Percentiles rank a stretch among this genome's conserved stretches.
These are phyloP conservation scores for Nemania sp. DNA, from an alignment of 2,329 filamentous ascomycete genomes.

Conservation along the genomic window DNA sequence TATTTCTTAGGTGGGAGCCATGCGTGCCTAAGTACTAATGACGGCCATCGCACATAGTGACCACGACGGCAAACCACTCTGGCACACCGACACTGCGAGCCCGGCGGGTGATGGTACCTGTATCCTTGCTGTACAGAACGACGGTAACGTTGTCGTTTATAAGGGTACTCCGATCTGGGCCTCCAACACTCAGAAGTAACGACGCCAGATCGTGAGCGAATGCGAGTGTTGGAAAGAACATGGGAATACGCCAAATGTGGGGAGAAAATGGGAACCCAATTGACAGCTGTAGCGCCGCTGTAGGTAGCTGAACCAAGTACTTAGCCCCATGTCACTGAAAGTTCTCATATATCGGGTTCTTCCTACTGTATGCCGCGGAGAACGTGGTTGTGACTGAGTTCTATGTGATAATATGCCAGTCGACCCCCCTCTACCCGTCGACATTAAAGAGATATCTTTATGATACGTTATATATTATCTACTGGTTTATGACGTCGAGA, in stretches of 20 bases:
- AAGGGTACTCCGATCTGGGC: slow-evolving; percentile 40
- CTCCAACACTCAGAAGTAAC: slow-evolving; percentile 32
- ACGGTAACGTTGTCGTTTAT: slow-evolving; percentile 41
- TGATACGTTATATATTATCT: too few species aligned
- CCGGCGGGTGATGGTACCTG: slow-evolving; percentile 28
- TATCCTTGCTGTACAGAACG: slow-evolving; percentile 39
- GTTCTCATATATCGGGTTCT: too few species aligned
- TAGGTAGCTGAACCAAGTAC: slow-evolving; percentile 1
- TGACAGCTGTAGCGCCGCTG: neutral
- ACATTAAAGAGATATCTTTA: too few species aligned
- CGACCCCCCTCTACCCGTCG: too few species aligned
- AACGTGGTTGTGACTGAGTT: too few species aligned
- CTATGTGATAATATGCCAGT: too few species aligned
- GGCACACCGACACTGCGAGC: slow-evolving; percentile 36
- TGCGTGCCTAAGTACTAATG: slow-evolving; percentile 1
- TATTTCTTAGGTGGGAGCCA: neutral
- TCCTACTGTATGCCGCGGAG: too few species aligned
- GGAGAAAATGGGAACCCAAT: neutral
- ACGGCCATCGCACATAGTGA: slow-evolving; percentile 9
- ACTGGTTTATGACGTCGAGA: too few species aligned
- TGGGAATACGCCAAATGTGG: neutral
- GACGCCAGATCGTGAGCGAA: neutral
- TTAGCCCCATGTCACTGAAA: too few species aligned
- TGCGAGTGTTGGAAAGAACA: neutral
- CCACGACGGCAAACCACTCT: slow-evolving; percentile 27